These are phyloP conservation scores for Phialocephala subalpina DNA, from an alignment of 2,329 filamentous ascomycete species.

Conservation along the genomic window DNA sequence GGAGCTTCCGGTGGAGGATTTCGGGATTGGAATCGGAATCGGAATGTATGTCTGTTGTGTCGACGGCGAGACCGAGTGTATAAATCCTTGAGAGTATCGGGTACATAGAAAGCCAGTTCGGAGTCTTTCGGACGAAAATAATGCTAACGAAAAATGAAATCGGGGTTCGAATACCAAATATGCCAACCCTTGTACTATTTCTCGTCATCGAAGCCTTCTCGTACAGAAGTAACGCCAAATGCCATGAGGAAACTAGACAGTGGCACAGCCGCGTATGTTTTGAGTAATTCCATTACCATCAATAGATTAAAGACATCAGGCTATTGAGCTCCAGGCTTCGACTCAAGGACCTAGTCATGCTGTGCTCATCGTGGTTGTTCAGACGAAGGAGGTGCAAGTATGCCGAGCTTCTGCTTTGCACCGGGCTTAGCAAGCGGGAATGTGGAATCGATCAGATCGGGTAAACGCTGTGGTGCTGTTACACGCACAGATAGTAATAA, in stretches of 20 bases:
- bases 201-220: neutral
- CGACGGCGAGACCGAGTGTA: neutral
- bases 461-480: neutral
- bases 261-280: too few species aligned
- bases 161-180: neutral
- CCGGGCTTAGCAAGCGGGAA: neutral
- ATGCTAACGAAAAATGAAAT: neutral
- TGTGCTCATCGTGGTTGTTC: neutral
- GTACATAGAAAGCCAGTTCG: too few species aligned
- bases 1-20: neutral
- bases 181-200: neutral
- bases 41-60: neutral
- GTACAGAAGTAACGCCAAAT: too few species aligned
- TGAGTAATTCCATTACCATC: too few species aligned
- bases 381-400: neutral
- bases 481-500: neutral
- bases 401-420: neutral
- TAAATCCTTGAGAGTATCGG: neutral
- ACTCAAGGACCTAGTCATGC: neutral
- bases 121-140: neutral
- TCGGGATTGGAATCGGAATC: neutral
- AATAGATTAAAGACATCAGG: too few species aligned
- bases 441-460: neutral
- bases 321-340: neutral
- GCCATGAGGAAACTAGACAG: too few species aligned